A percentile compares a stretch with the other conserved stretches of the same genome.
Conservation (phyloP, 805 yeast genomes). For the Wickerhamiella azyma region DNA sequence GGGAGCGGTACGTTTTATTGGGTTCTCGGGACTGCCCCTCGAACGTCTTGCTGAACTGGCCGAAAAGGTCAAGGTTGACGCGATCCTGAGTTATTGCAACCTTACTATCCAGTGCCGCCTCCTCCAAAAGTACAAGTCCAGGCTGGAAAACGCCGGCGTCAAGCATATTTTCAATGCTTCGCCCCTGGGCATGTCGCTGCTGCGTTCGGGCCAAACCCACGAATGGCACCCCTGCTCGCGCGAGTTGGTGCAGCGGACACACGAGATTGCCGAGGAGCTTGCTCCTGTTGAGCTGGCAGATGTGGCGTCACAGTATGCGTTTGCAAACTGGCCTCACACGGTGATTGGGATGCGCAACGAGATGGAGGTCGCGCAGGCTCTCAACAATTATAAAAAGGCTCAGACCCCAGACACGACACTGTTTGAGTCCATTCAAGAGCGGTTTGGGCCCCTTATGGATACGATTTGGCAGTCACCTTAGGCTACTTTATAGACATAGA, state of each 20-base stretch:
- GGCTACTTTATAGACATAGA: not conserved
- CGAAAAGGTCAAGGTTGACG: slow-evolving; percentile 39
- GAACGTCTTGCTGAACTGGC: slow-evolving; percentile 37
- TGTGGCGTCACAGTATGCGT: slow-evolving; percentile 64
- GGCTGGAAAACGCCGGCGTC: slow-evolving; percentile 41
- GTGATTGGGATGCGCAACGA: slow-evolving; percentile 66
- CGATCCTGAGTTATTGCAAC: slow-evolving; percentile 64
- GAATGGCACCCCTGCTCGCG: slow-evolving; percentile 68
- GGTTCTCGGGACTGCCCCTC: slow-evolving; percentile 81
- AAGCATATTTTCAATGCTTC: slow-evolving; percentile 63
- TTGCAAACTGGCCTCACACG: slow-evolving; percentile 49
- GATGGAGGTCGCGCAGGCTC: slow-evolving; percentile 50
- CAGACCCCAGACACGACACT: slow-evolving; percentile 10
- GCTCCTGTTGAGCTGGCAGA: slow-evolving; percentile 55
- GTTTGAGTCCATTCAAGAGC: not conserved
- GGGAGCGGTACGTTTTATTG: slow-evolving; percentile 53
- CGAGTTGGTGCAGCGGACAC: slow-evolving; percentile 36
- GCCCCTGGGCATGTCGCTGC: slow-evolving; percentile 74
- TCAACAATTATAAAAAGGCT: slow-evolving; percentile 41
- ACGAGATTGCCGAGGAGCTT: slow-evolving; percentile 36
- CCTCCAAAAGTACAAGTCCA: slow-evolving; percentile 35
- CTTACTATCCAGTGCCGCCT: slow-evolving; percentile 65
- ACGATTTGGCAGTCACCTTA: slow-evolving; percentile 1
- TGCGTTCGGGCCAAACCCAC: slow-evolving; percentile 53
- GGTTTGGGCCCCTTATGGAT: slow-evolving; percentile 1